Conservation (phyloP, 768 basidiomycete species). For the Psilocybe cubensis region DNA sequence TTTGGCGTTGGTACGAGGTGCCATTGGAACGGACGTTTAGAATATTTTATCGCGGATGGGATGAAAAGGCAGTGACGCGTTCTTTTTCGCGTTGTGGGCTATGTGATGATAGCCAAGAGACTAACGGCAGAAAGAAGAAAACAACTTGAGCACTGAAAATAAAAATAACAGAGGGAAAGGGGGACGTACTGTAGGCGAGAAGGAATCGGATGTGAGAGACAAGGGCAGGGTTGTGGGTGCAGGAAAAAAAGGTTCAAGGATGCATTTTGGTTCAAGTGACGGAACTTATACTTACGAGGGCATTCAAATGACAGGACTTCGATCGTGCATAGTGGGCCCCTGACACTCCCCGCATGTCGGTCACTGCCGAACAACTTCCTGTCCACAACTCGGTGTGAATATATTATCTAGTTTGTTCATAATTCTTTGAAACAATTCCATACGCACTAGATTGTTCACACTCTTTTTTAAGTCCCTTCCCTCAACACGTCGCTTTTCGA, state of each 20-base stretch:
- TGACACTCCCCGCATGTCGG: conserved; percentile 33
- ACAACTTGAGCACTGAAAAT: conserved; percentile 8
- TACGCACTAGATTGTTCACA: neutral
- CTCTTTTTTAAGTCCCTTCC: neutral
- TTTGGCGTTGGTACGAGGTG: conserved; percentile 45
- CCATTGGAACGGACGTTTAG: conserved; percentile 35
- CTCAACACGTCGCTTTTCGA: neutral
- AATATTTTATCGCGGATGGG: conserved; percentile 11
- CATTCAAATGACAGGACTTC: conserved; percentile 54
- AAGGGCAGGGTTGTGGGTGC: conserved; percentile 34
- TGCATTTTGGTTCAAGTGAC: conserved; percentile 54
- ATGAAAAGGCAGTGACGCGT: conserved; percentile 25
- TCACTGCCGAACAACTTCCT: conserved; percentile 10
- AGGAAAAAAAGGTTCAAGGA: conserved; percentile 45
- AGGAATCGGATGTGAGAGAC: conserved; percentile 21
- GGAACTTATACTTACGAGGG: conserved; percentile 59
- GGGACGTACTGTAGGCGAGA: conserved; percentile 14
- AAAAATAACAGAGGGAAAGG: conserved; percentile 11
- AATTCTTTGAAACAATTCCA: neutral
- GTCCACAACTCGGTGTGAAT: conserved; percentile 8
- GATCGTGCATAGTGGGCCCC: conserved; percentile 44
- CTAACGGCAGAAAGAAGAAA: conserved; percentile 12
- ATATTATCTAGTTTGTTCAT: conserved; percentile 7
- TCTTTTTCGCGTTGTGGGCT: conserved; percentile 21
- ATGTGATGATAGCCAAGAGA: neutral